Percentiles rank a stretch among this genome's conserved stretches.
Evolutionary conservation across 108 stramenopile species (phyloP).

Genomic region (Cylindrotheca closterium): DNA sequence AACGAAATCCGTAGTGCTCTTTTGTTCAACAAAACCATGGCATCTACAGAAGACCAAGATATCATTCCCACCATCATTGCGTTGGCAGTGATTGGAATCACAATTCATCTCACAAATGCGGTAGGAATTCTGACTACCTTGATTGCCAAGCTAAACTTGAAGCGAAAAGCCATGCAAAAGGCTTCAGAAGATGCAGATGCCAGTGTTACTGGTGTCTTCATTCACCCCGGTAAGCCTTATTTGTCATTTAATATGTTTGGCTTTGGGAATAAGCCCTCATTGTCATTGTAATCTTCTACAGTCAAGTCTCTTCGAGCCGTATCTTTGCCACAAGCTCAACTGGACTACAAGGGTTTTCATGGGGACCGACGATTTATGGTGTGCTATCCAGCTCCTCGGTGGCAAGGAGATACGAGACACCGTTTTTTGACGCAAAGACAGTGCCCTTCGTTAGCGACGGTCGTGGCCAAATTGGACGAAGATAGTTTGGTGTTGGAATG

Average conservation of each 20-base stretch:
- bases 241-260: too few relatives aligned
- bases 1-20: too few relatives aligned
- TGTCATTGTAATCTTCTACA: too few relatives aligned
- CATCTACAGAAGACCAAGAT: not conserved
- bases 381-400: constrained; percentile 45
- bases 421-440: constrained; percentile 82
- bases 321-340: constrained; percentile 26
- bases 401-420: constrained; percentile 52
- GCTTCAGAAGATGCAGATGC: not conserved
- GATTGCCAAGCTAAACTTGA: not conserved
- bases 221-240: not conserved
- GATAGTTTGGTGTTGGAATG: constrained; percentile 7
- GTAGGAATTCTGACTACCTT: not conserved
- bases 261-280: too few relatives aligned
- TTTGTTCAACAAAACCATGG: too few relatives aligned
- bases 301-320: constrained; percentile 79
- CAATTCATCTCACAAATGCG: not conserved
- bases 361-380: constrained; percentile 79
- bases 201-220: not conserved
- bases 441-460: constrained; percentile 62
- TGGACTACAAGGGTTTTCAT: constrained; percentile 55
- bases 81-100: not conserved
- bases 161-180: not conserved
- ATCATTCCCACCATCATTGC: not conserved
- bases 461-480: constrained; percentile 24